phyloP scores from a whole-genome alignment of 495 filamentous ascomycete species.

The Aspergillus funiculosus region DNA sequence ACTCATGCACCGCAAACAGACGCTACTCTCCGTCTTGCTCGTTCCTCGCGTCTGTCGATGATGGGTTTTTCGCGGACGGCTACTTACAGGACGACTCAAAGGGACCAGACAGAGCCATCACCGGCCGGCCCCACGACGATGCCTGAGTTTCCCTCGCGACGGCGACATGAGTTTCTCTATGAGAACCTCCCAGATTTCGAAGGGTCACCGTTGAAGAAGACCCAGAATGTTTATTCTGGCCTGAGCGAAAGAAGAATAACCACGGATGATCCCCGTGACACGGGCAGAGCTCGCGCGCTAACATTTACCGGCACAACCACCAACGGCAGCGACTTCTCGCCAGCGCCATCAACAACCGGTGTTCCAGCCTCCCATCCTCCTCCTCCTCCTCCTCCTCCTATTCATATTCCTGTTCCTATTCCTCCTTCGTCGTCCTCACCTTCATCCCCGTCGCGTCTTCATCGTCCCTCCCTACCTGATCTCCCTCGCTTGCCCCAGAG shows the following conservation, averaged over 20 bases:
- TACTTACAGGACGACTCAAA: background rate
- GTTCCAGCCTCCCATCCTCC: background rate
- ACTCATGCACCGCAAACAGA: constrained; percentile 15
- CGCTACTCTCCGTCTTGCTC: constrained; percentile 1
- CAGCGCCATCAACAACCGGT: constrained; percentile 6
- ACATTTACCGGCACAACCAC: constrained; percentile 17
- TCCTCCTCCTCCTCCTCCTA: constrained; percentile 8
- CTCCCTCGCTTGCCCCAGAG: constrained; percentile 21
- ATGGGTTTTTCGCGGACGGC: constrained; percentile 7
- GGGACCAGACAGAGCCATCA: background rate
- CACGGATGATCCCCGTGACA: constrained; percentile 24
- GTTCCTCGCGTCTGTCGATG: constrained; percentile 10
- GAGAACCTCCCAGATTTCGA: background rate
- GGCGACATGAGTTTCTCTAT: background rate
- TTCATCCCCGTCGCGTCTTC: constrained; percentile 12
- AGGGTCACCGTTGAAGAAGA: background rate
- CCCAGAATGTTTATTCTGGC: constrained; percentile 1
- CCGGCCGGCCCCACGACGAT: background rate
- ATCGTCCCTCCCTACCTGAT: constrained; percentile 2
- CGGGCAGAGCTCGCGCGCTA: constrained; percentile 25
- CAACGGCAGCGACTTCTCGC: constrained; percentile 9
- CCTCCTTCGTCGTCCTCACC: constrained; percentile 10
- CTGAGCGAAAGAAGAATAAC: constrained; percentile 12
- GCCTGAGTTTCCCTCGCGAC: background rate
- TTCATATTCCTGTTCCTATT: constrained; percentile 7